Evolutionary conservation across 2,329 filamentous ascomycete genomes (phyloP), one percentile per base, ranked within the genome.

Genomic region (Iodosphaeria phyllophila): DNA sequence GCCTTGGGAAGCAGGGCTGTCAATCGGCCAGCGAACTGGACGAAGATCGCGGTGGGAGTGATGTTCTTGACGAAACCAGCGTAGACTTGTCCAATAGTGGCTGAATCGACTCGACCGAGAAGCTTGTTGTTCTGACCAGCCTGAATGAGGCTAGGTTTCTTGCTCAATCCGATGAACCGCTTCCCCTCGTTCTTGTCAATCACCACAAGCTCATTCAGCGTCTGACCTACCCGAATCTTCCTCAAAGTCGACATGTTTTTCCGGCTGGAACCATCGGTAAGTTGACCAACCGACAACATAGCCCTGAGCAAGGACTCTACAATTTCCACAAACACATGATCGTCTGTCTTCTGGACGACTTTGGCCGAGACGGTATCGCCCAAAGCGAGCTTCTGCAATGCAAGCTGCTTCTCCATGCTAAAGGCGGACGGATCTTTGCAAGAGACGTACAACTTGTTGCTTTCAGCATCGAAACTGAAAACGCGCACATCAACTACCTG

Each of bases 401-500:
- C 76, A 30, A 69, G 66, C 41, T 89, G 79, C 41, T 78, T 76
- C 19, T 79, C 72, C 12, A 69, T 40, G 7, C 77, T 76, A 39
- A 89, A 80, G 0, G 69, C 68, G 14, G 73, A 68, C 6, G 79
- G 78, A 36, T 92, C 83, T 50, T 92, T 92, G 61, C 89, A 98
- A 12, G 86, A 92, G 4, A 98, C 78, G 18, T 80, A 68, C 35
- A 98, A 65, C 35, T 76, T 74, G 31, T 64, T 60, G 19, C 65
- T 58, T 29, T 75, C 69, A 1, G 71, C 56, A 37, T 92, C 72
- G 24, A 93, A 70, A 24, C 74, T 77, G 17, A 92, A 50, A n/a
- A 91, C 71, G 40, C 86, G 79, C 12, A 93, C 78, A 40, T 71
- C 91, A 35, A 98, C 75, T 2, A 92, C 86, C 46, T 98, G 89